Evolutionary conservation across 805 yeast genomes (phyloP).

Genomic region (Ogataea ganodermae): DNA sequence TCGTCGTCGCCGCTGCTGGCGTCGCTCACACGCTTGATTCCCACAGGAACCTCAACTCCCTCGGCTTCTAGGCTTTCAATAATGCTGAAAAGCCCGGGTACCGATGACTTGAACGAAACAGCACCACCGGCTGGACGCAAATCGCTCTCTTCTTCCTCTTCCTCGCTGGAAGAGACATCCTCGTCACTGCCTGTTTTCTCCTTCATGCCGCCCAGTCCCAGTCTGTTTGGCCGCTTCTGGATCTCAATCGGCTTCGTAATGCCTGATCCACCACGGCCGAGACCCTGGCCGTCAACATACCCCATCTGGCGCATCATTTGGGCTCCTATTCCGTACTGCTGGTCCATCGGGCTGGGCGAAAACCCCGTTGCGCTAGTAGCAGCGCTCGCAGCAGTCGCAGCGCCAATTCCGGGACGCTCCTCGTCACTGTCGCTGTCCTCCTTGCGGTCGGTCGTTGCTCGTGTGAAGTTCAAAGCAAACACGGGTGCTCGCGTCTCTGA

Average conservation of each 20-base stretch:
- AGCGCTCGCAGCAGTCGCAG: neutral
- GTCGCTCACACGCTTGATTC: conserved; percentile 40
- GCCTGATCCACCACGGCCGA: conserved; percentile 76
- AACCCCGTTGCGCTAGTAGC: neutral
- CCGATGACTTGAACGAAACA: conserved; percentile 14
- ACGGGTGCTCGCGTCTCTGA: conserved; percentile 3
- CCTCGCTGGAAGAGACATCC: conserved; percentile 31
- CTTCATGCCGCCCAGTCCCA: conserved; percentile 71
- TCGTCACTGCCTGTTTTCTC: conserved; percentile 37
- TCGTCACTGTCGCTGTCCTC: neutral
- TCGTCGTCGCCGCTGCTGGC: conserved; percentile 7
- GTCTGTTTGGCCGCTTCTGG: conserved; percentile 60
- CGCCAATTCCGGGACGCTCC: neutral
- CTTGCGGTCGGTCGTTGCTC: neutral
- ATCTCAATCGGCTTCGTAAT: conserved; percentile 80
- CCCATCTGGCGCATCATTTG: conserved; percentile 81
- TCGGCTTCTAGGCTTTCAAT: conserved; percentile 39
- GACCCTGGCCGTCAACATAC: conserved; percentile 76
- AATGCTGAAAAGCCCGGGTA: conserved; percentile 38
- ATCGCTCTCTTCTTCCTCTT: conserved; percentile 16
- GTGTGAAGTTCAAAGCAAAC: neutral
- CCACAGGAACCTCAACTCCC: conserved; percentile 40
- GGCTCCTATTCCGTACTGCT: conserved; percentile 83
- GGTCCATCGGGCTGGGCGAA: neutral
- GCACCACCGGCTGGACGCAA: neutral